phyloP scores from a whole-genome alignment of 2,329 filamentous ascomycete species.

The Penicillium sp. region DNA sequence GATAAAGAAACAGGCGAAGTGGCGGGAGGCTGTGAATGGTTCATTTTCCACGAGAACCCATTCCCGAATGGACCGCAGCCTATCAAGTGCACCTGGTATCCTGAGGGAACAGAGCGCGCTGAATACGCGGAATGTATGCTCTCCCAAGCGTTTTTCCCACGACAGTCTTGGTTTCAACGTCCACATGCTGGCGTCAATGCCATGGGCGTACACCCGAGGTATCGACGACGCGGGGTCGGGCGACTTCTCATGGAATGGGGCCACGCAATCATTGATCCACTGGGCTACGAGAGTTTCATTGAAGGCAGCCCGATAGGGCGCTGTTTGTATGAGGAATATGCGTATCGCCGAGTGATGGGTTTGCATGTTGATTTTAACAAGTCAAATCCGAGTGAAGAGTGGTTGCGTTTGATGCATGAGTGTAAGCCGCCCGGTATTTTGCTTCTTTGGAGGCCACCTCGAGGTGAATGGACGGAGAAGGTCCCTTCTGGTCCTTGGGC shows the following conservation, averaged over 20 bases:
- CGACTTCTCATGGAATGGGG: conserved; percentile 18
- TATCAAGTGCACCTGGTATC: conserved; percentile 18
- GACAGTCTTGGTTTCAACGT: conserved; percentile 14
- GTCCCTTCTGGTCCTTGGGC: conserved; percentile 18
- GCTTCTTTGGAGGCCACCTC: conserved; percentile 17
- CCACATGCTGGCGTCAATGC: conserved; percentile 16
- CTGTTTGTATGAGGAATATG: conserved; percentile 17
- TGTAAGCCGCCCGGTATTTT: conserved; percentile 15
- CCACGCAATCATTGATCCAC: conserved; percentile 14
- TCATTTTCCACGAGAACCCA: conserved; percentile 16
- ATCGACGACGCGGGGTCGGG: conserved; percentile 13
- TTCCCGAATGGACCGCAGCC: conserved; percentile 17
- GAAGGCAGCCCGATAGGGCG: conserved; percentile 14
- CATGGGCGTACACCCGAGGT: conserved; percentile 19
- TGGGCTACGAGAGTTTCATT: conserved; percentile 19
- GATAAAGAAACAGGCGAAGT: conserved; percentile 14
- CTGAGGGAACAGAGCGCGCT: conserved; percentile 16
- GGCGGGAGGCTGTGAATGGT: conserved; percentile 17
- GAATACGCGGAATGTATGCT: conserved; percentile 13
- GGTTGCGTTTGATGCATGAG: conserved; percentile 13
- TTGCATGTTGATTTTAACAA: conserved; percentile 14
- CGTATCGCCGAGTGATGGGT: conserved; percentile 13
- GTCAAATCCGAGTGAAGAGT: conserved; percentile 19
- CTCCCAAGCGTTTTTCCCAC: conserved; percentile 11
- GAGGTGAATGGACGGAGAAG: conserved; percentile 14